Base-by-base conservation (phyloP, 192 early-diverging fungal genomes). In the Diversispora eburnea region DNA sequence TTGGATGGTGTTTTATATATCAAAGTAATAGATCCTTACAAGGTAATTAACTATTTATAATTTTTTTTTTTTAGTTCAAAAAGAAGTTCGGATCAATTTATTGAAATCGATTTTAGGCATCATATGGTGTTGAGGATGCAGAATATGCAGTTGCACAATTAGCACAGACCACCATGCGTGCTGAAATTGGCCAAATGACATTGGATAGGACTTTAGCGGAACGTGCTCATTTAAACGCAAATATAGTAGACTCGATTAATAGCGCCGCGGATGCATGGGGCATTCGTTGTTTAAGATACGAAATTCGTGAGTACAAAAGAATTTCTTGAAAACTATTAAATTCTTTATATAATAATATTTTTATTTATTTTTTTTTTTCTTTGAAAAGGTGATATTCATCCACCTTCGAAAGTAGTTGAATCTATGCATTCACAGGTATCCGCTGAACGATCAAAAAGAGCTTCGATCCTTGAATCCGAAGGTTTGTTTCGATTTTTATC, bases 101-200 rank as follows among this genome's bases (percentile, higher is more conserved):
- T n/a, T 15, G 17, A 9, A 20, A 20, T 41, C 10, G 20, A 22
- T n/a, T 55, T 49, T 69, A 85, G 83, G 91, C 92, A 3, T 93
- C 92, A 5, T 98, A 98, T 80, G 95, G 95, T 22, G 93, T 98
- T 6, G 94, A 94, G 70, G 88, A 99, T 79, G 90, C 93, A 39
- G 94, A 97, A 78, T 99, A 95, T 83, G 94, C 97, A 13, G 84
- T 99, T 51, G 88, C 94, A 5, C 97, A 99, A 80, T 85, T 99
- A 70, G 97, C 97, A n/a, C 97, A 99, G 80, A 99, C 97, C 6
- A 97, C 97, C 0, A 97, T 99, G 97, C 91, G 97, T 51, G 95
- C 97, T 5, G 97, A 99, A 77, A 99, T 99, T 77, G 97, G 97
- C 49, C 95, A 97, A 82, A 92, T 99, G 91, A 98, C 95, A 3